These are phyloP conservation scores for Carpinus fangiana DNA, from an alignment of 306 rosid genomes.

Conservation along the genomic window DNA sequence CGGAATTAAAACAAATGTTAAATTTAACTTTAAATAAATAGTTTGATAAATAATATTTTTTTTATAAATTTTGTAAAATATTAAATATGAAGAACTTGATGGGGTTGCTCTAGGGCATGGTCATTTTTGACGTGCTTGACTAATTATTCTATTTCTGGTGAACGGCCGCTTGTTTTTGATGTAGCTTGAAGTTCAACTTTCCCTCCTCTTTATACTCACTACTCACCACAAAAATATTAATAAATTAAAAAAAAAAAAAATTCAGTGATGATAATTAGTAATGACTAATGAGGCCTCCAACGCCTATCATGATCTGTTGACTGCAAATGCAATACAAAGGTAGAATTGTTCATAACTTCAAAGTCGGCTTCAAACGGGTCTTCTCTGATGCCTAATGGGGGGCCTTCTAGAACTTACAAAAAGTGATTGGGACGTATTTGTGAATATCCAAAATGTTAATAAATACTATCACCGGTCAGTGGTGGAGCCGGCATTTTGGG, in stretches of 20 bases:
- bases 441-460: too few species aligned
- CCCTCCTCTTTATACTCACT: neutral
- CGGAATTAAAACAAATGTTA: too few species aligned
- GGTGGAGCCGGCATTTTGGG: too few species aligned
- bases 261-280: too few species aligned
- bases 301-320: neutral
- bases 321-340: neutral
- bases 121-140: constrained; percentile 14
- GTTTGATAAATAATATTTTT: too few species aligned
- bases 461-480: too few species aligned
- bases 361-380: neutral
- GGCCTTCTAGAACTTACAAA: neutral
- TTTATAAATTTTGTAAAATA: too few species aligned
- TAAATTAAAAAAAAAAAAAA: too few species aligned
- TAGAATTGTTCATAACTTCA: neutral
- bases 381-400: too few species aligned
- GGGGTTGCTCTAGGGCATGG: neutral
- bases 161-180: neutral
- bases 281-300: neutral
- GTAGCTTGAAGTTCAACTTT: neutral
- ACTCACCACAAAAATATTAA: too few species aligned
- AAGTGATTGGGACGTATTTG: neutral
- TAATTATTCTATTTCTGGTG: neutral
- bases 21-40: too few species aligned
- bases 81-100: too few species aligned